Percentiles rank a stretch among this genome's conserved stretches.
These are phyloP conservation scores for Zopfia rhizophila DNA, from an alignment of 2,329 filamentous ascomycete species.

Conservation along the genomic window DNA sequence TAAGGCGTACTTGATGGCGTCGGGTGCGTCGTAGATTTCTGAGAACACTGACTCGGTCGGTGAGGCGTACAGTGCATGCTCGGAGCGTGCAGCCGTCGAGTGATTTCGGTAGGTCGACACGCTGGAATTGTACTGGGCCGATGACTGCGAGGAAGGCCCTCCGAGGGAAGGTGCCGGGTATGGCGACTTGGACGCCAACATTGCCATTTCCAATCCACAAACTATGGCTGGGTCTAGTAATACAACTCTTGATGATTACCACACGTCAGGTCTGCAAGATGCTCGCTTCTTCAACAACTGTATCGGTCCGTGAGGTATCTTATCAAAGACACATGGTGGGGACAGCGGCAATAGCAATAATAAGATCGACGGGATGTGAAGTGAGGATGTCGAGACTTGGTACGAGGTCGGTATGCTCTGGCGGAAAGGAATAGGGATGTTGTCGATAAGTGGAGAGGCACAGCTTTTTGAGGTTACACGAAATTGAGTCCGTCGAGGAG, in stretches of 20 bases:
- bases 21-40: slow-evolving; percentile 76
- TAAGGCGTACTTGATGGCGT: slow-evolving; percentile 60
- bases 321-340: slow-evolving; percentile 26
- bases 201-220: slow-evolving; percentile 67
- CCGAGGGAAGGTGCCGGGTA: slow-evolving; percentile 68
- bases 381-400: slow-evolving; percentile 6
- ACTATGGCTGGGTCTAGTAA: not conserved
- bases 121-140: slow-evolving; percentile 47
- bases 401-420: slow-evolving; percentile 9
- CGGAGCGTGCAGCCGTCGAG: slow-evolving; percentile 41
- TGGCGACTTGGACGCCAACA: slow-evolving; percentile 79
- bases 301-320: slow-evolving; percentile 7
- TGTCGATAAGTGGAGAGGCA: no score
- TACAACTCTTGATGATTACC: not conserved
- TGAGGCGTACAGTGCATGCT: slow-evolving; percentile 73
- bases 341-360: slow-evolving; percentile 3
- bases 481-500: no score
- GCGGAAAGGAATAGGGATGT: slow-evolving; percentile 3
- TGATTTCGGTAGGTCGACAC: slow-evolving; percentile 50
- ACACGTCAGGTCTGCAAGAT: not conserved
- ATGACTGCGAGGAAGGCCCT: slow-evolving; percentile 40
- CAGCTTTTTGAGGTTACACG: no score
- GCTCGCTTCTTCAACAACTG: slow-evolving; percentile 3
- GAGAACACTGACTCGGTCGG: slow-evolving; percentile 95
- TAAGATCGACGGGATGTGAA: slow-evolving; percentile 1